These are phyloP conservation scores for Grigorovia jiainica DNA, from an alignment of 805 yeast species.

Conservation along the genomic window DNA sequence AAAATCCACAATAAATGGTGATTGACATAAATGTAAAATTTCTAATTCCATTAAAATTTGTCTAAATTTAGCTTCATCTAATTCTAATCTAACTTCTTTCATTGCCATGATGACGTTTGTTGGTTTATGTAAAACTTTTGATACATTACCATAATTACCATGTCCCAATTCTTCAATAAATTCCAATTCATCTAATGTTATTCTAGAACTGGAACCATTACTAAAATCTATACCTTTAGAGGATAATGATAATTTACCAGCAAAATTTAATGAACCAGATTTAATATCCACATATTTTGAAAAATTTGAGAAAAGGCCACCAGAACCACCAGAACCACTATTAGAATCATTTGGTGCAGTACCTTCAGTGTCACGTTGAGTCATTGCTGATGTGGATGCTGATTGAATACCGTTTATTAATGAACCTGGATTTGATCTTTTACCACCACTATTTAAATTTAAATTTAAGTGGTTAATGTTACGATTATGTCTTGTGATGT, in stretches of 20 bases:
- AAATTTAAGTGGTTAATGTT: neutral
- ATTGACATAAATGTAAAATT: slow-evolving; percentile 80
- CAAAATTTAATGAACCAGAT: slow-evolving; percentile 84
- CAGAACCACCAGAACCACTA: slow-evolving; percentile 19
- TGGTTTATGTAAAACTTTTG: slow-evolving; percentile 87
- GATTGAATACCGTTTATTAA: slow-evolving; percentile 23
- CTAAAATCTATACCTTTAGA: slow-evolving; percentile 88
- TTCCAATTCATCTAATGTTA: slow-evolving; percentile 75
- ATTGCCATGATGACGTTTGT: slow-evolving; percentile 91
- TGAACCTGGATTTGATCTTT: slow-evolving; percentile 24
- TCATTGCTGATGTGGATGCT: slow-evolving; percentile 27
- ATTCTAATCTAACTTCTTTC: slow-evolving; percentile 89
- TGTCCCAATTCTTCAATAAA: slow-evolving; percentile 83
- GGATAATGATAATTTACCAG: slow-evolving; percentile 87
- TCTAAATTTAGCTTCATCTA: slow-evolving; percentile 87
- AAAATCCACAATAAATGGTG: slow-evolving; percentile 89
- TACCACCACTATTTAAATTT: slow-evolving; percentile 11
- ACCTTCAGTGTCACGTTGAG: slow-evolving; percentile 21
- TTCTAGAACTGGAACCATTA: slow-evolving; percentile 78
- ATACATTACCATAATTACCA: slow-evolving; percentile 94
- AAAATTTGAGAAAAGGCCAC: slow-evolving; percentile 71
- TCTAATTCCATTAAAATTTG: slow-evolving; percentile 96
- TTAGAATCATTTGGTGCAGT: slow-evolving; percentile 16
- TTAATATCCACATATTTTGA: slow-evolving; percentile 84
- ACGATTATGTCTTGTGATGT: neutral